Evolutionary conservation across 768 basidiomycete genomes (phyloP).

Genomic region (Rhizopogon vinicolor): DNA sequence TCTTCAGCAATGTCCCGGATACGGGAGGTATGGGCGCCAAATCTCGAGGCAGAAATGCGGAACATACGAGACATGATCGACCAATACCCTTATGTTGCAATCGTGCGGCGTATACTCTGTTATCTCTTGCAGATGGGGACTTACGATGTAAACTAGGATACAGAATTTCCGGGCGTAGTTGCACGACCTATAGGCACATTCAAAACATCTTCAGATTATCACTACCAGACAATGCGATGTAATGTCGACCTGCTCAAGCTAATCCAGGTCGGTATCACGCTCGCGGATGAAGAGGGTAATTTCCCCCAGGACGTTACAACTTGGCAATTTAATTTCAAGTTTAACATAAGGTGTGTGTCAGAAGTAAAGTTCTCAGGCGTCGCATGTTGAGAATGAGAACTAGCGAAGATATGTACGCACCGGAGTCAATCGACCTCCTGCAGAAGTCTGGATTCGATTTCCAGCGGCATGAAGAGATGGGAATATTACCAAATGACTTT

Average conservation of each 20-base stretch:
- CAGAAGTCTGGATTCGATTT: slow-evolving; percentile 97
- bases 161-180: slow-evolving; percentile 98
- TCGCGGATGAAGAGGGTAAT: slow-evolving; percentile 92
- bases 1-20: slow-evolving; percentile 62
- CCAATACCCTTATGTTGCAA: slow-evolving; percentile 89
- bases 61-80: slow-evolving; percentile 85
- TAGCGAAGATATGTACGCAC: slow-evolving; percentile 98
- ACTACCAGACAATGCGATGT: slow-evolving; percentile 99
- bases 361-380: not conserved
- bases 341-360: slow-evolving; percentile 68
- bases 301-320: slow-evolving; percentile 87
- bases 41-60: slow-evolving; percentile 90
- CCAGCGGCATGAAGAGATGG: slow-evolving; percentile 86
- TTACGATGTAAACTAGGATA: slow-evolving; percentile 59
- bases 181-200: slow-evolving; percentile 95
- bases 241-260: slow-evolving; percentile 98
- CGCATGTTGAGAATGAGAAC: not conserved
- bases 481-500: slow-evolving; percentile 90
- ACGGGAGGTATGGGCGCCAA: slow-evolving; percentile 93
- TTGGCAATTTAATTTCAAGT: slow-evolving; percentile 99
- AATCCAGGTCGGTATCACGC: slow-evolving; percentile 94
- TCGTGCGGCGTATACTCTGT: slow-evolving; percentile 51
- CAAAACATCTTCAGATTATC: slow-evolving; percentile 96
- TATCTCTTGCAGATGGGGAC: slow-evolving; percentile 12
- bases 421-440: slow-evolving; percentile 93